Conservation (phyloP, 2,329 filamentous ascomycete genomes). For the Aspergillus fumigatiaffinis region DNA sequence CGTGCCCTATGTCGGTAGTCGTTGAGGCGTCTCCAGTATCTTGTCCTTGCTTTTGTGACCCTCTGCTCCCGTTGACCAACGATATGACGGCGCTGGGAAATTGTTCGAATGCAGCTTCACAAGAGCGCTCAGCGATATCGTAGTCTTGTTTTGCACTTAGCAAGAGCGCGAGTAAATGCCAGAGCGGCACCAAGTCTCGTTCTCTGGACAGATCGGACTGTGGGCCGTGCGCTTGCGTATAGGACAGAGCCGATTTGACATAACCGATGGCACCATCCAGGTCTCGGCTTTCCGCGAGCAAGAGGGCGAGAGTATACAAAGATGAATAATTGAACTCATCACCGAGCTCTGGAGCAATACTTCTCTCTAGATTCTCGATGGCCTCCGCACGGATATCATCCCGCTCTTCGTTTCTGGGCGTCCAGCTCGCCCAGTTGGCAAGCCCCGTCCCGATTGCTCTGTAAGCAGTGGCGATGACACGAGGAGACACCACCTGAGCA, state of each 20-base stretch:
- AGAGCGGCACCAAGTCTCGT: conserved; percentile 67
- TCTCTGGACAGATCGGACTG: conserved; percentile 31
- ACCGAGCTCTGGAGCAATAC: conserved; percentile 63
- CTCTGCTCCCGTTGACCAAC: conserved; percentile 59
- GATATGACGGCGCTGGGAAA: conserved; percentile 69
- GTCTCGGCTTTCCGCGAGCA: conserved; percentile 85
- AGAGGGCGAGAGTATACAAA: conserved; percentile 73
- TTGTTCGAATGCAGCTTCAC: conserved; percentile 87
- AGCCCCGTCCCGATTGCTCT: conserved; percentile 81
- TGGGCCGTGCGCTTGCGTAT: conserved; percentile 26
- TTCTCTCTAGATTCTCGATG: conserved; percentile 68
- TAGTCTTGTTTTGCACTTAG: conserved; percentile 85
- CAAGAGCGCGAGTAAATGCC: conserved; percentile 85
- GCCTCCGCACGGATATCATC: conserved; percentile 73
- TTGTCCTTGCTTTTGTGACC: conserved; percentile 24
- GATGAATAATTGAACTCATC: conserved; percentile 68
- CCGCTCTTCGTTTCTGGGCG: conserved; percentile 68
- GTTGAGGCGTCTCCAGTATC: conserved; percentile 15
- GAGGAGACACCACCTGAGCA: conserved; percentile 49
- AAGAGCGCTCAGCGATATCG: conserved; percentile 72
- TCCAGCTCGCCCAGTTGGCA: conserved; percentile 81
- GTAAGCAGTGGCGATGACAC: conserved; percentile 67
- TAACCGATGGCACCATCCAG: conserved; percentile 75
- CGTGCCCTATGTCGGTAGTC: conserved; percentile 35
- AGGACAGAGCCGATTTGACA: conserved; percentile 69